Evolutionary conservation across 2,329 filamentous ascomycete genomes (phyloP).

Genomic region (Hirsutella thompsonii): DNA sequence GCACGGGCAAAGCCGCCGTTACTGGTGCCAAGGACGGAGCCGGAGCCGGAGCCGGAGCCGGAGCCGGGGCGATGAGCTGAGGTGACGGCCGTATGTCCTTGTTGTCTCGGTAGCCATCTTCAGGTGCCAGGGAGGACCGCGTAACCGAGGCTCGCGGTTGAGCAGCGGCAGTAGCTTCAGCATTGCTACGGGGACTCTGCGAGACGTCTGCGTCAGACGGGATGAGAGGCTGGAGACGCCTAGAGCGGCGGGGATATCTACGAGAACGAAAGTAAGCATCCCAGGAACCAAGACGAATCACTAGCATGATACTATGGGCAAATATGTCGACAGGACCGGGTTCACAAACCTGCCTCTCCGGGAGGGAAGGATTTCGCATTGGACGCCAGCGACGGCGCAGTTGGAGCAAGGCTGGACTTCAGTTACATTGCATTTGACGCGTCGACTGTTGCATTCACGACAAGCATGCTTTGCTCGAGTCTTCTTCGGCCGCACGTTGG

Average conservation of each 20-base stretch:
- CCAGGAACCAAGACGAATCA: not conserved
- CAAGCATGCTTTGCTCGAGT: conserved; percentile 22
- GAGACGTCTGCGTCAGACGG: conserved; percentile 5
- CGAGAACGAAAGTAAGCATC: not conserved
- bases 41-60: not conserved
- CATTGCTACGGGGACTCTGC: conserved; percentile 1
- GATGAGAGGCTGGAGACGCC: conserved; percentile 6
- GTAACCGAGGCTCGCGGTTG: not conserved
- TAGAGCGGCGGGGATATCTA: conserved; percentile 13
- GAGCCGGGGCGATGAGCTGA: conserved; percentile 1
- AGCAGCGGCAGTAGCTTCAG: conserved; percentile 3
- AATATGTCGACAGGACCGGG: too few relatives aligned
- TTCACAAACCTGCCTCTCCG: conserved; percentile 17
- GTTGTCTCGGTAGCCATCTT: not conserved
- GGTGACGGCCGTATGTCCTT: not conserved
- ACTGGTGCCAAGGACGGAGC: not conserved
- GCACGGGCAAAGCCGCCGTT: not conserved
- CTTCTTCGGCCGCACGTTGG: conserved; percentile 12
- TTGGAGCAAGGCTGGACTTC: conserved; percentile 20
- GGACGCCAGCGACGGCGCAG: conserved; percentile 12
- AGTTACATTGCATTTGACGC: conserved; percentile 22
- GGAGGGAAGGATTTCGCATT: conserved; percentile 20
- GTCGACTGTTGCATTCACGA: conserved; percentile 19
- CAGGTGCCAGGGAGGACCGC: conserved; percentile 1
- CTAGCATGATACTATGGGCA: not conserved